These are phyloP conservation scores for Eimeria necatrix DNA, from an alignment of 169 alveolate species.

Conservation along the genomic window DNA sequence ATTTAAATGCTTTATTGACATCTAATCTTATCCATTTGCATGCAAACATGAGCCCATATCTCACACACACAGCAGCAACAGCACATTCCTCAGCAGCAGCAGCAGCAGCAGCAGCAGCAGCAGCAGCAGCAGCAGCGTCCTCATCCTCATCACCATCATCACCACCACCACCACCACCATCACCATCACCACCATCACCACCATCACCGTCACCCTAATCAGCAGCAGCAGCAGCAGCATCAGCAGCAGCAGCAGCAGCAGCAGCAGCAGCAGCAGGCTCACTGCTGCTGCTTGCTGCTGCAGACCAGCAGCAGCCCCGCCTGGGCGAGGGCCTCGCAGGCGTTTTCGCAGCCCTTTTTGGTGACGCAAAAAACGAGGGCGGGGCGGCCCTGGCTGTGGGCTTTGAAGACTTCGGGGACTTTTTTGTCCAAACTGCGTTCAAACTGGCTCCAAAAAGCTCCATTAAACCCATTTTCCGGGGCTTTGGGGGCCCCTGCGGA, in stretches of 20 bases:
- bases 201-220: no score
- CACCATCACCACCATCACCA: no score
- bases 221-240: no score
- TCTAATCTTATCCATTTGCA: neutral
- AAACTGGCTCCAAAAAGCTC: neutral
- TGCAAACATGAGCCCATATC: no score
- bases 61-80: no score
- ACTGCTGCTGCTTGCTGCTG: conserved; percentile 51
- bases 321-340: conserved; percentile 80
- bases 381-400: conserved; percentile 83
- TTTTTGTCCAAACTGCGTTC: neutral
- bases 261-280: no score
- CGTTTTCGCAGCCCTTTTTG: conserved; percentile 84
- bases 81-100: neutral
- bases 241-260: no score
- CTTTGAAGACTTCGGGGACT: conserved; percentile 69
- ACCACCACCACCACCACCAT: no score
- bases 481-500: neutral
- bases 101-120: conserved; percentile 76
- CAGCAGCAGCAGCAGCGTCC: no score
- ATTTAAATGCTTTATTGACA: no score
- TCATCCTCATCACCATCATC: no score
- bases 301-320: conserved; percentile 73
- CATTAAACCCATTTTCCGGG: neutral
- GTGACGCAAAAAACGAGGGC: conserved; percentile 86